These are phyloP conservation scores for Trypanosoma lewisi DNA, from an alignment of 208 protist species.

Conservation along the genomic window DNA sequence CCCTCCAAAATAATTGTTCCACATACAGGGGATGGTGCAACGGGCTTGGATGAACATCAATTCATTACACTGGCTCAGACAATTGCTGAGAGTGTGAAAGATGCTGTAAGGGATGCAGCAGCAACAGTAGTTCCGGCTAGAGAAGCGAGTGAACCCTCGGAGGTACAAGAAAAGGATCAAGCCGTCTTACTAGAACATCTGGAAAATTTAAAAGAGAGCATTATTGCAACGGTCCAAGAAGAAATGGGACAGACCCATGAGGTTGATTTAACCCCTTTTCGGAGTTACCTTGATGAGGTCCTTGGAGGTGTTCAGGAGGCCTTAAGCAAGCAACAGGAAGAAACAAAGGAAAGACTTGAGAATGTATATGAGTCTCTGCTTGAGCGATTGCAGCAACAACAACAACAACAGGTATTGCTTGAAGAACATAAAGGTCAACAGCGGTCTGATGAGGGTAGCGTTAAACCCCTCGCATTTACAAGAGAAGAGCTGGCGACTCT, in stretches of 20 bases:
- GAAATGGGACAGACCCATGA: slow-evolving; percentile 62
- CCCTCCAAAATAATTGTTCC: background rate
- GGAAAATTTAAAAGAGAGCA: slow-evolving; percentile 33
- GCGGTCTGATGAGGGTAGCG: background rate
- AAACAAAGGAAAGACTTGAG: slow-evolving; percentile 25
- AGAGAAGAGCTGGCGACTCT: background rate
- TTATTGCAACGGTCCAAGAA: slow-evolving; percentile 42
- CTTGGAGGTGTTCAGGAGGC: slow-evolving; percentile 58
- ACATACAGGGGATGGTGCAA: background rate
- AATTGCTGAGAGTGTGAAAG: slow-evolving; percentile 21
- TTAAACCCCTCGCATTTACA: background rate
- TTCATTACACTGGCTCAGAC: slow-evolving; percentile 21
- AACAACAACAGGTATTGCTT: slow-evolving; percentile 6
- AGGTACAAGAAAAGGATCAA: background rate
- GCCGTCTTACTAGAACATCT: slow-evolving; percentile 7
- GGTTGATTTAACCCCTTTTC: slow-evolving; percentile 76
- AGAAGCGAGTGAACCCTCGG: background rate
- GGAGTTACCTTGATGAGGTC: slow-evolving; percentile 76
- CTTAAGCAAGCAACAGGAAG: slow-evolving; percentile 24
- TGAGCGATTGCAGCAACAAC: slow-evolving; percentile 11
- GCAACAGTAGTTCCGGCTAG: background rate
- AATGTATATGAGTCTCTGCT: slow-evolving; percentile 10
- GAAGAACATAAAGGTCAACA: background rate
- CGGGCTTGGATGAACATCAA: slow-evolving; percentile 12
- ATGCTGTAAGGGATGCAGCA: slow-evolving; percentile 10